Evolutionary conservation across 2,329 filamentous ascomycete species (phyloP).

Genomic region (Exophiala sp.): DNA sequence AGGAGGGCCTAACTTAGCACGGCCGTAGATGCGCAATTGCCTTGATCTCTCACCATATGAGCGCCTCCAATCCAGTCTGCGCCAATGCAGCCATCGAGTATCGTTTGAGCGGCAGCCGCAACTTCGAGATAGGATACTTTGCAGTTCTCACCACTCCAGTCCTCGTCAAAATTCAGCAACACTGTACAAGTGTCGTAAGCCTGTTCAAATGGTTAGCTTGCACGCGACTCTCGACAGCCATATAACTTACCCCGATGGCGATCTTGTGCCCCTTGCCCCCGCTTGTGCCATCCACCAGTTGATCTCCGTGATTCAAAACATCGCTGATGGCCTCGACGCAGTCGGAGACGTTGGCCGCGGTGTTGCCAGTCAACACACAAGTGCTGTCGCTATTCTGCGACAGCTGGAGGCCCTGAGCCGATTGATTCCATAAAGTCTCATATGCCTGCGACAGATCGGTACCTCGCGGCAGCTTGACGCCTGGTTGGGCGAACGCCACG

Average conservation of each 20-base stretch:
- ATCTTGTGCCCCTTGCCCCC: not conserved
- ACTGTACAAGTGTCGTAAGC: not conserved
- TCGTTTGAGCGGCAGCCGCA: constrained; percentile 5
- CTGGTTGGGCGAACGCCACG: not conserved
- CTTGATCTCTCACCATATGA: constrained; percentile 1
- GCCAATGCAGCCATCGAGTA: constrained; percentile 2
- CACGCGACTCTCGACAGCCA: too few species aligned
- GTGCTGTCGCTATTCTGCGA: not conserved
- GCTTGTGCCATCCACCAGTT: not conserved
- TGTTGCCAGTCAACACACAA: not conserved
- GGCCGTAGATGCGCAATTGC: not conserved
- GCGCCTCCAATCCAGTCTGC: constrained; percentile 1
- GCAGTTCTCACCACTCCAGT: constrained; percentile 3
- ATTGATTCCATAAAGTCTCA: constrained; percentile 6
- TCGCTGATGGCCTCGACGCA: not conserved
- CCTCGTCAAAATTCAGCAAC: constrained; percentile 4
- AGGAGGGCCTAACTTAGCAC: not conserved
- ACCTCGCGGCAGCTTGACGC: constrained; percentile 6
- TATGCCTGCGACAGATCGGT: not conserved
- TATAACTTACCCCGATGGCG: not conserved
- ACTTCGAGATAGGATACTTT: constrained; percentile 5
- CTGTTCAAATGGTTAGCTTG: not conserved
- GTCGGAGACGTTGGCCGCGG: not conserved
- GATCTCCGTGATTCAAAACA: not conserved
- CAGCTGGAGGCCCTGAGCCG: not conserved